A percentile compares a stretch with the other conserved stretches of the same genome.
phyloP scores from a whole-genome alignment of 768 basidiomycete genomes.

The Suillus discolor region DNA sequence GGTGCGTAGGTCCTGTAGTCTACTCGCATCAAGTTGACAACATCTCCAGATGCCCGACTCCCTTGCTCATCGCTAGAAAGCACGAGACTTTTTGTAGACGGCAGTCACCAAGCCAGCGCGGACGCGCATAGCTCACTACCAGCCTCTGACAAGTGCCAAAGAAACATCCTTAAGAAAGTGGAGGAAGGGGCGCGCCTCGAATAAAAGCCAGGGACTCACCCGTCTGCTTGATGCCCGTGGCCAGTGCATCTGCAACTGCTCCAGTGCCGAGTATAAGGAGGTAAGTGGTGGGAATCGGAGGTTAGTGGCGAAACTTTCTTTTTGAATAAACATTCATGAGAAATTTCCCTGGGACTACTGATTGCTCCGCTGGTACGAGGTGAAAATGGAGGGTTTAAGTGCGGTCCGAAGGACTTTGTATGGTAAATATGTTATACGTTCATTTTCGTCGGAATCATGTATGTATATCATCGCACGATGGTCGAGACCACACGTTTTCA shows the following conservation, averaged over 20 bases:
- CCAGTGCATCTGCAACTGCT: too few relatives aligned
- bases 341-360: neutral
- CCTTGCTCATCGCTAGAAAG: conserved; percentile 85
- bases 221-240: too few relatives aligned
- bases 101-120: conserved; percentile 84
- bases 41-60: conserved; percentile 79
- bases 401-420: neutral
- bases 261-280: too few relatives aligned
- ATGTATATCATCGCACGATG: too few relatives aligned
- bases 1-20: conserved; percentile 79
- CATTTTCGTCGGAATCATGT: neutral
- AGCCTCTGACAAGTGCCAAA: too few relatives aligned
- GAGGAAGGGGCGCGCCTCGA: too few relatives aligned
- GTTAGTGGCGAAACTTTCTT: too few relatives aligned
- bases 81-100: conserved; percentile 84
- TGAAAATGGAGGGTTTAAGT: neutral
- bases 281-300: too few relatives aligned
- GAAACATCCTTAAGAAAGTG: too few relatives aligned
- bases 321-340: conserved; percentile 71
- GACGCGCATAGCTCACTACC: too few relatives aligned
- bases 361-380: neutral
- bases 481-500: too few relatives aligned
- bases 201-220: too few relatives aligned
- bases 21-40: conserved; percentile 88
- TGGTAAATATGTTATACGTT: neutral